A percentile compares a stretch with the other conserved stretches of the same genome.
Evolutionary conservation across 257 asterid genomes (phyloP).

Genomic region (Voacanga thouarsii): DNA sequence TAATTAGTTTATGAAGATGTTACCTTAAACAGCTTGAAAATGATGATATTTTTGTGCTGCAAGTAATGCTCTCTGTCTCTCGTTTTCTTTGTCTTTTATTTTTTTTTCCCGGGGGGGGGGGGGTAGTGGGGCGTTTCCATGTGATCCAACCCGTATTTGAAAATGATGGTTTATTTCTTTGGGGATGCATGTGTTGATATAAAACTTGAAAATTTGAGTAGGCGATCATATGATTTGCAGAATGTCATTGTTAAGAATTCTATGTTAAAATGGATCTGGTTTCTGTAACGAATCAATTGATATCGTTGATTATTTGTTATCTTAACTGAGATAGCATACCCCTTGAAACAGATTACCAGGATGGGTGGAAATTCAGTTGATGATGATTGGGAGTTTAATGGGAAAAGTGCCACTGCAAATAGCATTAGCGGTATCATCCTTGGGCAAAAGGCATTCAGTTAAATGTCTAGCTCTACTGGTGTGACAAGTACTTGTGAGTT

Average conservation of each 20-base stretch:
- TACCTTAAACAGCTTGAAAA: too few species aligned
- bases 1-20: too few species aligned
- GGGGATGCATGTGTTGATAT: background rate
- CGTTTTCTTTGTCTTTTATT: too few species aligned
- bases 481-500: conserved; percentile 83
- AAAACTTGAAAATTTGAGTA: background rate
- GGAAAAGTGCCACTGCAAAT: conserved; percentile 91
- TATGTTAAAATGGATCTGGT: background rate
- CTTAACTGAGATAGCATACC: background rate
- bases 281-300: background rate
- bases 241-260: background rate
- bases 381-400: conserved; percentile 92
- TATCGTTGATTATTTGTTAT: background rate
- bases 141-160: too few species aligned
- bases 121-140: too few species aligned
- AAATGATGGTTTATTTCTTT: background rate
- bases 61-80: too few species aligned
- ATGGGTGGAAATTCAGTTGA: conserved; percentile 75
- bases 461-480: conserved; percentile 71
- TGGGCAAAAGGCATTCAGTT: conserved; percentile 57
- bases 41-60: too few species aligned
- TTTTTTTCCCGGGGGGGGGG: too few species aligned
- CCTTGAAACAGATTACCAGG: conserved; percentile 1
- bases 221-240: background rate
- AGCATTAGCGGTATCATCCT: conserved; percentile 40